Conservation (phyloP, 495 filamentous ascomycete species). For the Talaromyces ruber region DNA sequence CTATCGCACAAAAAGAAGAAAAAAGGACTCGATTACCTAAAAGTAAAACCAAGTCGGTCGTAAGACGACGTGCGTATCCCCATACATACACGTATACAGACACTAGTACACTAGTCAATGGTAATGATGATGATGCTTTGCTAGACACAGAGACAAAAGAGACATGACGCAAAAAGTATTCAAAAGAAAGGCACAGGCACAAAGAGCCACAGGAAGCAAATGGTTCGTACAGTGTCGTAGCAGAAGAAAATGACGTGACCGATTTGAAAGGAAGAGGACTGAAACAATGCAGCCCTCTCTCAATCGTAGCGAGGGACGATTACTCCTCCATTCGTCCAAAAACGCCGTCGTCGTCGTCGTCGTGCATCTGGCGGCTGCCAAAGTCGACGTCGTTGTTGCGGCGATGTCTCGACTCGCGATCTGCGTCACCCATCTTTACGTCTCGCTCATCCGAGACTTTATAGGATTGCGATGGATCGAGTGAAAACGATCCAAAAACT, state of each 20-base stretch:
- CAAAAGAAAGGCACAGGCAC: not conserved
- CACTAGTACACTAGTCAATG: not conserved
- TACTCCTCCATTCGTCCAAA: constrained; percentile 96
- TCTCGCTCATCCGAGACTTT: constrained; percentile 41
- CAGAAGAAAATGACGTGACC: not conserved
- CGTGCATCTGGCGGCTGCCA: constrained; percentile 54
- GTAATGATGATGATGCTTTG: not conserved
- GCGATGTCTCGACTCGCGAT: constrained; percentile 38
- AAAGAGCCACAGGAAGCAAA: not conserved
- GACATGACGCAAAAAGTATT: not conserved
- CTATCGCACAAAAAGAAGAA: constrained; percentile 18
- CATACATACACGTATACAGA: not conserved
- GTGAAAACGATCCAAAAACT: constrained; percentile 29
- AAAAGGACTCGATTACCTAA: constrained; percentile 20
- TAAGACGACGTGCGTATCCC: not conserved
- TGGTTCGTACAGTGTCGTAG: constrained; percentile 9
- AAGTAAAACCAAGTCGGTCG: constrained; percentile 14
- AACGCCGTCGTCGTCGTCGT: constrained; percentile 91
- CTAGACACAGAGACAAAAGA: not conserved
- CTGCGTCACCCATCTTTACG: constrained; percentile 25
- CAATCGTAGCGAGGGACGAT: constrained; percentile 8
- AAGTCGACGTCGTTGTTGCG: constrained; percentile 73
- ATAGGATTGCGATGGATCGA: constrained; percentile 41
- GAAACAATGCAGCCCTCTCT: not conserved
- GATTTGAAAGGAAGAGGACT: constrained; percentile 1